These are phyloP conservation scores for Irpex lacteus DNA, from an alignment of 1,284 basidiomycete genomes.

Conservation along the genomic window DNA sequence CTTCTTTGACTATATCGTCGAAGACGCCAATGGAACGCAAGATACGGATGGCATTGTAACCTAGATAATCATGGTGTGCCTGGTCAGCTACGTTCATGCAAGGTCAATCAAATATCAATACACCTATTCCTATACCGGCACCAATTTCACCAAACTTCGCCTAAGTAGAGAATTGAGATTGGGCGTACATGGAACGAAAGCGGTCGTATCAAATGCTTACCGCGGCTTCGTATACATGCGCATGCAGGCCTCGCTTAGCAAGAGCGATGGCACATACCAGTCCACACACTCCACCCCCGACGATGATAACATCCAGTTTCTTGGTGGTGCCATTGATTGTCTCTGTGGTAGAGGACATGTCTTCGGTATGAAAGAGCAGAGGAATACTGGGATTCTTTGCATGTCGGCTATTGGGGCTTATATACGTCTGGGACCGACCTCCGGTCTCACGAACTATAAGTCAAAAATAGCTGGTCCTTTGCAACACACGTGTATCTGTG, in stretches of 20 bases:
- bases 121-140: constrained; percentile 50
- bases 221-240: constrained; percentile 20
- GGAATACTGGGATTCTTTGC: no score
- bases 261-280: constrained; percentile 17
- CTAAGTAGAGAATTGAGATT: constrained; percentile 17
- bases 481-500: no score
- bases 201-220: constrained; percentile 6
- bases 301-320: constrained; percentile 12
- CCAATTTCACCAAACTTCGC: constrained; percentile 46
- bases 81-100: no score
- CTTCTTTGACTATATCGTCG: constrained; percentile 35
- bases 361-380: no score
- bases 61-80: constrained; percentile 22
- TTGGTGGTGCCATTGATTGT: neutral
- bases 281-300: constrained; percentile 20
- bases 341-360: neutral
- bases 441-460: no score
- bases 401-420: no score
- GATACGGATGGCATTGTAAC: constrained; percentile 47
- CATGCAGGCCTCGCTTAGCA: constrained; percentile 12
- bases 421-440: no score
- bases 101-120: neutral
- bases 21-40: constrained; percentile 41
- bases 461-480: no score
- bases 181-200: no score